phyloP scores from a whole-genome alignment of 2,329 filamentous ascomycete species.

The Arthrocladium fulminans region DNA sequence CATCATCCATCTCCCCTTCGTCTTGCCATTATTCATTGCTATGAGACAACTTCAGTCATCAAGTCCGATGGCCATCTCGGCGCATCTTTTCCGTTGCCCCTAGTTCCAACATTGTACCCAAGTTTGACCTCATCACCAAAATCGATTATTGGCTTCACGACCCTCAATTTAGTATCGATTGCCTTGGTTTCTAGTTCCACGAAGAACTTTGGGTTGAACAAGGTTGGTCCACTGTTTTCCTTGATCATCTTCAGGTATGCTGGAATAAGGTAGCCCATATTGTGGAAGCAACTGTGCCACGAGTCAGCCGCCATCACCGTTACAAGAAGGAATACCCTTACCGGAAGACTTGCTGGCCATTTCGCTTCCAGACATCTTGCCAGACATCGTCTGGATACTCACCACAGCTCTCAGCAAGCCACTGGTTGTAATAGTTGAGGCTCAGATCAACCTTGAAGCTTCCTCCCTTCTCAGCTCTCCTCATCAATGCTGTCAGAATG shows the following conservation, averaged over 20 bases:
- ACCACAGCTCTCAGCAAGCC: constrained; percentile 33
- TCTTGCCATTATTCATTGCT: too few relatives aligned
- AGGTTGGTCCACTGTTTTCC: constrained; percentile 28
- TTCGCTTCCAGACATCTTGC: constrained; percentile 39
- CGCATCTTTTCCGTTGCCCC: constrained; percentile 43
- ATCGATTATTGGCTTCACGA: constrained; percentile 40
- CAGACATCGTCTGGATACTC: constrained; percentile 38
- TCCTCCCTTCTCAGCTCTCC: constrained; percentile 49
- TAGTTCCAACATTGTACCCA: constrained; percentile 41
- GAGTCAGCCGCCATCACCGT: neutral
- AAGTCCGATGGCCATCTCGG: constrained; percentile 40
- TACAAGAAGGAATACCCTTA: constrained; percentile 27
- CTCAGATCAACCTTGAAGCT: constrained; percentile 18
- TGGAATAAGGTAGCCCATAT: constrained; percentile 38
- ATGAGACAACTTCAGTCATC: constrained; percentile 17
- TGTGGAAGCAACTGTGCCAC: constrained; percentile 30
- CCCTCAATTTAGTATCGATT: constrained; percentile 31
- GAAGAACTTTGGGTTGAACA: constrained; percentile 45
- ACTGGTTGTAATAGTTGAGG: constrained; percentile 34
- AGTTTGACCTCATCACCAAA: constrained; percentile 31
- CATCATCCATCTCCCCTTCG: too few relatives aligned
- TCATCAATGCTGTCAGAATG: constrained; percentile 55
- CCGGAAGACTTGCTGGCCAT: constrained; percentile 42
- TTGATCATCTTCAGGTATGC: constrained; percentile 34
- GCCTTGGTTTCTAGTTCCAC: constrained; percentile 33